Evolutionary conservation across 192 early-diverging fungal genomes (phyloP), one percentile per base, ranked within the genome.

Genomic region (Coemansia sp.): DNA sequence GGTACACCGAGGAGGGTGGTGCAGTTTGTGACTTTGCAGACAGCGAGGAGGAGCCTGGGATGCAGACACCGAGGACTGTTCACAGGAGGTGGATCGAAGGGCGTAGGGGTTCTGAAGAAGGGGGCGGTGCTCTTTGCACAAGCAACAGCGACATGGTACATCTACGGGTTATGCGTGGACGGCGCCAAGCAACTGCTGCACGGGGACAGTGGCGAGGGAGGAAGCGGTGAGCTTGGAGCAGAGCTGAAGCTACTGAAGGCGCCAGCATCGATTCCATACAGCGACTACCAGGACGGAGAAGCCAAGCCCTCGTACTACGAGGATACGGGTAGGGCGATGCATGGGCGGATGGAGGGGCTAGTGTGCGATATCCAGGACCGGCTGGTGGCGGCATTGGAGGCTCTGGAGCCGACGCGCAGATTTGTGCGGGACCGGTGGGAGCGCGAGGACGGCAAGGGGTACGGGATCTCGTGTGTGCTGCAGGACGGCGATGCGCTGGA

Each of bases 401-500:
- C 57, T 84, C 93, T 71, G 58, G 82, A 61, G 53, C 92, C 34
- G 84, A 84, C 67, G 2, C 83, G 34, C 70, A 83, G 40, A 75
- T 97, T 96, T 69, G 61, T 81, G 19, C 83, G 86, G 23, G 94
- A 95, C 72, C 52, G 72, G 22, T 99, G 97, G 97, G 70, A 86
- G 52, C 85, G 97, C 20, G 73, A 75, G n/a, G 93, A 97, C 67
- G 95, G 95, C 31, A 64, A 68, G 27, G 97, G 97, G 9, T 89
- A 91, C 42, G 97, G 97, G 23, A 87, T 92, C 50, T 94, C 94
- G 20, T 92, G 91, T 74, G 91, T 97, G 9, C 65, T 99, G 30
- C 92, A 95, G 65, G 90, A 92, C 45, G 94, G 95, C 57, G 88
- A 88, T 47, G 92, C 93, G 20, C 94, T 94, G 79, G 94, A 97